Conservation (phyloP, 495 filamentous ascomycete genomes). For the Collariella sp. region DNA sequence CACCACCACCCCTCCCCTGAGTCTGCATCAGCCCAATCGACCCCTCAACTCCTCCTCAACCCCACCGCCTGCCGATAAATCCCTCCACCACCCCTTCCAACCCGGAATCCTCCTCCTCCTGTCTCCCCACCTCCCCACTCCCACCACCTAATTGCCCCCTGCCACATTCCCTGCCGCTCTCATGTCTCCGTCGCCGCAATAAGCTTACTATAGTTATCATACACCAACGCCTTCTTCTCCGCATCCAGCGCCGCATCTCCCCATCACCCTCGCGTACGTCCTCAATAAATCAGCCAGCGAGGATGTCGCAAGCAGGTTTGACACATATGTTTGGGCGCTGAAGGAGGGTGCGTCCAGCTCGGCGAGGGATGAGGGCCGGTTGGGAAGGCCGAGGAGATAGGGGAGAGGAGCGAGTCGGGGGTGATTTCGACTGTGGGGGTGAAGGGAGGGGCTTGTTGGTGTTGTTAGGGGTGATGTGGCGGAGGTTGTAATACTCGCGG, state of each 20-base stretch:
- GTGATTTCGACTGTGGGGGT: slow-evolving; percentile 36
- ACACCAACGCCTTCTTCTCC: slow-evolving; percentile 92
- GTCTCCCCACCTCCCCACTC: neutral
- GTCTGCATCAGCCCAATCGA: slow-evolving; percentile 16
- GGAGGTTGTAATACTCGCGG: slow-evolving; percentile 86
- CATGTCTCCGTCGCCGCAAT: slow-evolving; percentile 95
- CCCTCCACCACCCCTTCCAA: slow-evolving; percentile 66
- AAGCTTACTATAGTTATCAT: slow-evolving; percentile 96
- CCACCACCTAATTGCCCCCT: slow-evolving; percentile 40
- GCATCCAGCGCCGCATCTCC: slow-evolving; percentile 89
- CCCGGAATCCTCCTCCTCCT: neutral
- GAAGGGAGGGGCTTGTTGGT: slow-evolving; percentile 11
- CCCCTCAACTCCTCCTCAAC: slow-evolving; percentile 49
- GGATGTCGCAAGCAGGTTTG: slow-evolving; percentile 53
- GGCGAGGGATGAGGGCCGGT: slow-evolving; percentile 28
- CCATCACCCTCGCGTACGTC: slow-evolving; percentile 54
- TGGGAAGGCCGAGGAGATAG: slow-evolving; percentile 8
- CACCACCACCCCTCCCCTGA: slow-evolving; percentile 41
- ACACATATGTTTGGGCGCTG: slow-evolving; percentile 50
- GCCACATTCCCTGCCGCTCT: slow-evolving; percentile 54
- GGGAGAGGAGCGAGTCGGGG: too few relatives aligned
- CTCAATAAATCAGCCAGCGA: slow-evolving; percentile 56
- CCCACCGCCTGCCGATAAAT: slow-evolving; percentile 69
- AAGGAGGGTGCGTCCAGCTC: slow-evolving; percentile 54
- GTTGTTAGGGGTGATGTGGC: slow-evolving; percentile 4